A percentile compares a stretch with the other conserved stretches of the same genome.
Conservation (phyloP, 768 basidiomycete species). For the Austroboletus eburneus region DNA sequence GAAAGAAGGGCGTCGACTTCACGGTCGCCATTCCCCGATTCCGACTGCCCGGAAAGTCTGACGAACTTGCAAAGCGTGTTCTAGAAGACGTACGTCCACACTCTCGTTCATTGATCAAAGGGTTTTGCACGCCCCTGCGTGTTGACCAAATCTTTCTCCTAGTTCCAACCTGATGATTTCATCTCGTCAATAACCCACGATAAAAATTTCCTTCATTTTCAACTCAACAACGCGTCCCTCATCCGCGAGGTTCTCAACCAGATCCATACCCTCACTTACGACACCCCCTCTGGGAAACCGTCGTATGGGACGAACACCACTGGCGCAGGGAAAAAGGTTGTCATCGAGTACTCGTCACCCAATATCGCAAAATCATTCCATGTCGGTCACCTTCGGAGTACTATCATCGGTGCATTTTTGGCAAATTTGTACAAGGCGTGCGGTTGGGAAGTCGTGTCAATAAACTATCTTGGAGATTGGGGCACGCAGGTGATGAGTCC, state of each 20-base stretch:
- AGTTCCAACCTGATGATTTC: conserved; percentile 87
- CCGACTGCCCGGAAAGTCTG: conserved; percentile 76
- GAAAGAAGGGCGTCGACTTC: conserved; percentile 93
- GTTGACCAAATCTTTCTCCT: background rate
- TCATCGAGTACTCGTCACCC: conserved; percentile 93
- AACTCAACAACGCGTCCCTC: conserved; percentile 60
- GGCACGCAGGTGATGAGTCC: conserved; percentile 77
- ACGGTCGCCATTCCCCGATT: conserved; percentile 91
- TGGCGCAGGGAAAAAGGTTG: conserved; percentile 76
- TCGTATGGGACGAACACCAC: conserved; percentile 80
- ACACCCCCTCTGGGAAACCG: conserved; percentile 51
- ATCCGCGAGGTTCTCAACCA: conserved; percentile 65
- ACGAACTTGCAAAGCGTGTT: conserved; percentile 71
- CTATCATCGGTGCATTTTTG: conserved; percentile 98
- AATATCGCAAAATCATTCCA: conserved; percentile 99
- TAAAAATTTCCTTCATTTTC: conserved; percentile 83
- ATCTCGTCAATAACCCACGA: conserved; percentile 65
- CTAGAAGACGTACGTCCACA: conserved; percentile 56
- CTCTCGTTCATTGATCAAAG: background rate
- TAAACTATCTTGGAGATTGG: conserved; percentile 99
- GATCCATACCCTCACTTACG: conserved; percentile 67
- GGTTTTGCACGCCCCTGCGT: background rate
- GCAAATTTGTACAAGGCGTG: conserved; percentile 86
- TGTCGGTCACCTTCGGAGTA: conserved; percentile 92
- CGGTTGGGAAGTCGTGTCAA: conserved; percentile 86